Base-by-base conservation (phyloP, 1,139 yeast genomes). In the Geotrichum aggregatum region DNA sequence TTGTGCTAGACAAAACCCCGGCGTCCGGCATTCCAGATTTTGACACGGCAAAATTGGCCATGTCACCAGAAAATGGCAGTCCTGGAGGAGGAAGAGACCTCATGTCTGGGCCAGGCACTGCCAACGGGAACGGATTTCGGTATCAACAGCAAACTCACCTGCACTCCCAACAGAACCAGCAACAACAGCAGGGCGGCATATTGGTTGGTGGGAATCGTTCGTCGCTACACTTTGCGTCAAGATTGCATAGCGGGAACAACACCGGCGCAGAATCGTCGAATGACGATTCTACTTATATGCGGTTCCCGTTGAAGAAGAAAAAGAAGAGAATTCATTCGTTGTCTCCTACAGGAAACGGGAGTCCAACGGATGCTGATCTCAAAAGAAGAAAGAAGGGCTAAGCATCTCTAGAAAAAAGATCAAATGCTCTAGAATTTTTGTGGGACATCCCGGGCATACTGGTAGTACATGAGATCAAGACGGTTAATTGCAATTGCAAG, bases 21-120 rank as follows among this genome's bases (percentile, higher is more conserved):
- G 77, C 79, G 11, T 75, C 80, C 50, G 95, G 95, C 0, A 78
- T 87, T 22, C 89, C 92, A 0, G 95, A 94, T 0, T 86, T 87
- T 65, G 87, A 85, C 60, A 73, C 84, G 5, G 73, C 80, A 1
- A 80, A 83, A 58, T 74, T 87, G 62, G 95, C 86, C 3, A 78
- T 84, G 49, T 57, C 56, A 39, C 40, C 52, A 28, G 47, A 49
- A 36, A 3, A 10, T 44, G 18, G 54, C 59, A 18, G 49, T 54
- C 26, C 19, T 26, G 44, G 44, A 4, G 24, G 24, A 4, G 41
- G 41, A 19, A 13, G 38, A 5, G 38, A 16, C 4, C 6, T 13
- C 19, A n/a, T n/a, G 18, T 34, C 38, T 34, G 28, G 2, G 30
- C 19, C 31, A 21, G 46, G 46, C n/a, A 16, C 8, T n/a, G 16